Evolutionary conservation across 768 basidiomycete species (phyloP).

Genomic region (Neoboletus brunneissimus): DNA sequence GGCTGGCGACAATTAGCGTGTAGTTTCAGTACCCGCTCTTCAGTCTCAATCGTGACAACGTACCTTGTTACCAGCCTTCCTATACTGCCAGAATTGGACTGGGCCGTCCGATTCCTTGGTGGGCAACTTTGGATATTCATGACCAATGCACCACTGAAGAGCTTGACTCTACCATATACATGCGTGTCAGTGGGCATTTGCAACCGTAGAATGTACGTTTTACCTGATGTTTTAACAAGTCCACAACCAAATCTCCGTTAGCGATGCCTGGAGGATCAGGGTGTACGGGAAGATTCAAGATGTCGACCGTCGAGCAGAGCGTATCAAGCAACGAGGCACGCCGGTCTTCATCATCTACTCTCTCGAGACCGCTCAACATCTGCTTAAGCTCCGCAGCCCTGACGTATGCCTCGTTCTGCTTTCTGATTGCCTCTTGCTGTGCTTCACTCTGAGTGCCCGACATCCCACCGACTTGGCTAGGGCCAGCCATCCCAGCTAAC

Average conservation of each 20-base stretch:
- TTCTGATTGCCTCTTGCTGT: constrained; percentile 33
- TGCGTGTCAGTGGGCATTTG: not conserved
- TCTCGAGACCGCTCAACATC: constrained; percentile 66
- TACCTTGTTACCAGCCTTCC: constrained; percentile 55
- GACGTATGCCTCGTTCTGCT: constrained; percentile 41
- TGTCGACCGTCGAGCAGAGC: constrained; percentile 64
- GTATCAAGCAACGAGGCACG: constrained; percentile 69
- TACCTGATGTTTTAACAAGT: constrained; percentile 84
- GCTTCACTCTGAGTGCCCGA: constrained; percentile 28
- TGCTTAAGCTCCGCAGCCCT: constrained; percentile 67
- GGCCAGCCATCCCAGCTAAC: constrained; percentile 14
- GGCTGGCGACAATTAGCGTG: constrained; percentile 29
- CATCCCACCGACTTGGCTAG: constrained; percentile 17
- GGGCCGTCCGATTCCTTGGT: constrained; percentile 62
- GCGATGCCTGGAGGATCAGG: constrained; percentile 67
- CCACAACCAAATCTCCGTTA: constrained; percentile 63
- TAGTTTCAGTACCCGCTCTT: not conserved
- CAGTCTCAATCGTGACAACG: constrained; percentile 7
- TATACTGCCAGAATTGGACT: constrained; percentile 88
- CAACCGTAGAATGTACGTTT: not conserved
- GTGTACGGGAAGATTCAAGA: constrained; percentile 67
- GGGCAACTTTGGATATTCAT: constrained; percentile 77
- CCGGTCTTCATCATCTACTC: constrained; percentile 73
- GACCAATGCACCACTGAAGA: constrained; percentile 79
- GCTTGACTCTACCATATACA: constrained; percentile 62